A percentile compares a stretch with the other conserved stretches of the same genome.
phyloP scores from a whole-genome alignment of 208 protist species.

The Crithidia bombi region DNA sequence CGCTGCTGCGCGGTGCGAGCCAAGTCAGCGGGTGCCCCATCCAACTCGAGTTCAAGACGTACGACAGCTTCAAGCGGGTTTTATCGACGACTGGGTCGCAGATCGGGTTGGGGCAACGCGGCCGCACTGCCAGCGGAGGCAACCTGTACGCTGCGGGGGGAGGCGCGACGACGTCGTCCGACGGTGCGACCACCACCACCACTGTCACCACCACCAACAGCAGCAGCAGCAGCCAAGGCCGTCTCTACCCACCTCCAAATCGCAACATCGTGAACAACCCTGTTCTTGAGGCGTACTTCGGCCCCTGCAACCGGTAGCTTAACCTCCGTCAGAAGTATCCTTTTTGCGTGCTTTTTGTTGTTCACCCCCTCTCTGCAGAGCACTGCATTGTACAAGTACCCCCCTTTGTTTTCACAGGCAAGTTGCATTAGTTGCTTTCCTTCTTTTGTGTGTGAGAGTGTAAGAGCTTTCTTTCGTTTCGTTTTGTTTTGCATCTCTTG shows the following conservation, averaged over 20 bases:
- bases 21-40: constrained; percentile 49
- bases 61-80: constrained; percentile 47
- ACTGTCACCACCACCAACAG: not conserved
- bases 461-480: no score
- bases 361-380: no score
- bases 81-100: constrained; percentile 16
- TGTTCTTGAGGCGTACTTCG: constrained; percentile 60
- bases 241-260: constrained; percentile 22
- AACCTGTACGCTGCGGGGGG: constrained; percentile 9
- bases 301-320: not conserved
- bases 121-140: not conserved
- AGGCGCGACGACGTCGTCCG: no score
- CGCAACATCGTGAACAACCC: constrained; percentile 58
- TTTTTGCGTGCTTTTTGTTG: no score
- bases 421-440: no score
- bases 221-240: not conserved
- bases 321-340: not conserved
- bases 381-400: no score
- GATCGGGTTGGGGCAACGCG: not conserved
- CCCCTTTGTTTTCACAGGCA: no score
- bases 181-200: not conserved
- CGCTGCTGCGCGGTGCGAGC: constrained; percentile 50
- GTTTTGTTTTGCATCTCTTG: no score
- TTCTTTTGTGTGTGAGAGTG: no score
- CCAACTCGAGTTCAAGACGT: constrained; percentile 69